phyloP scores from a whole-genome alignment of 2,329 filamentous ascomycete species.

The Pseudocercospora fuligena region DNA sequence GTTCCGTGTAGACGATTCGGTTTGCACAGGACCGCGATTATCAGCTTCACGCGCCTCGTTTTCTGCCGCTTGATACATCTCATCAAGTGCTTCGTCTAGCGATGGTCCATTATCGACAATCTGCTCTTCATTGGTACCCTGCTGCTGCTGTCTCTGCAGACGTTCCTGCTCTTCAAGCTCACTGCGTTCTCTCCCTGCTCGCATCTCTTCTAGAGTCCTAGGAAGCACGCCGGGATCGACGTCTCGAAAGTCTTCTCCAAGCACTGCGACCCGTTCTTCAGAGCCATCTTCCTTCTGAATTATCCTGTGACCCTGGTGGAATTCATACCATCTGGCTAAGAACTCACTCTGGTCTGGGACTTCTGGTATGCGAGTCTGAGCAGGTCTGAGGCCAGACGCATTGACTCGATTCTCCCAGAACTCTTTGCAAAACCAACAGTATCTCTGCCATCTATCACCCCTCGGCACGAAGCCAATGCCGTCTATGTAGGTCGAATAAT shows the following conservation, averaged over 20 bases:
- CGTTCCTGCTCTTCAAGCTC: conserved; percentile 33
- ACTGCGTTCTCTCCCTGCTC: conserved; percentile 40
- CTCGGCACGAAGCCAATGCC: conserved; percentile 56
- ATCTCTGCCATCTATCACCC: conserved; percentile 55
- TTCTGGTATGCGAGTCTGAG: conserved; percentile 53
- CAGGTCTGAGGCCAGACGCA: conserved; percentile 48
- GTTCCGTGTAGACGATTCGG: neutral
- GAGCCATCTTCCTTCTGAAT: conserved; percentile 47
- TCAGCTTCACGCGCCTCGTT: conserved; percentile 29
- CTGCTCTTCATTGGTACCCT: conserved; percentile 10
- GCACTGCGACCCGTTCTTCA: conserved; percentile 51
- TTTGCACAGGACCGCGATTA: neutral
- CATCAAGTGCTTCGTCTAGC: conserved; percentile 43
- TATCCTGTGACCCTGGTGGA: conserved; percentile 53
- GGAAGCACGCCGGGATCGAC: conserved; percentile 55
- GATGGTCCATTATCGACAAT: conserved; percentile 30
- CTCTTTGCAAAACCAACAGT: conserved; percentile 59
- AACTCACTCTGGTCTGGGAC: conserved; percentile 55
- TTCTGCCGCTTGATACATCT: conserved; percentile 40
- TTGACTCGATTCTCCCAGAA: conserved; percentile 55
- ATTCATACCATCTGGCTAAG: conserved; percentile 55
- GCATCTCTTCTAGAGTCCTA: conserved; percentile 52
- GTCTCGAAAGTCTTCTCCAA: conserved; percentile 54
- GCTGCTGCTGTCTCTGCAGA: conserved; percentile 18
- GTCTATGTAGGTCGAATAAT: conserved; percentile 55